Conservation (phyloP, 768 basidiomycete species). For the Kwoniella bestiolae region DNA sequence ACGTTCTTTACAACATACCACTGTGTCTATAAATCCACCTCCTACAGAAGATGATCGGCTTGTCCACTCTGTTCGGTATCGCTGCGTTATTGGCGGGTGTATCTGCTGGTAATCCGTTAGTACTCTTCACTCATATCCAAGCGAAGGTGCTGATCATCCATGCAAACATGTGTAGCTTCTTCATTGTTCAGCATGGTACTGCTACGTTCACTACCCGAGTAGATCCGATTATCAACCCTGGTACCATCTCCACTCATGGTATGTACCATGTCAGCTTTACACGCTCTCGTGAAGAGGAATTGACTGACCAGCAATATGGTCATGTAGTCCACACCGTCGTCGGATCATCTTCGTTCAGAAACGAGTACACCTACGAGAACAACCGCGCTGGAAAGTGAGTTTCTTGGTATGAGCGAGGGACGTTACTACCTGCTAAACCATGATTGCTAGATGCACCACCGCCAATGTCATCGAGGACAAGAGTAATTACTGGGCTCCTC, state of each 20-base stretch:
- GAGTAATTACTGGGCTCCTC: conserved; percentile 14
- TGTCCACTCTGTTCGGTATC: conserved; percentile 2
- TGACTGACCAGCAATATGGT: not conserved
- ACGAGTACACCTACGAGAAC: conserved; percentile 18
- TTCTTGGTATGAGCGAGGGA: not conserved
- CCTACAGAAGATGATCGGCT: not conserved
- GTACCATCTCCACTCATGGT: conserved; percentile 13
- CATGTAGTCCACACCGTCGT: conserved; percentile 18
- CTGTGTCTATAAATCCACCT: not conserved
- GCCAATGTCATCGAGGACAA: conserved; percentile 16
- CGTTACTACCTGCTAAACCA: no score
- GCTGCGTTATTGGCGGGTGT: conserved; percentile 7
- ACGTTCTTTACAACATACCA: conserved; percentile 4
- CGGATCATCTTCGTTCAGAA: conserved; percentile 13
- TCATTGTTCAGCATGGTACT: conserved; percentile 16
- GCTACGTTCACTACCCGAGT: conserved; percentile 19
- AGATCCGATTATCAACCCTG: conserved; percentile 22
- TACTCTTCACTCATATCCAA: not conserved
- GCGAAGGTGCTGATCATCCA: not conserved
- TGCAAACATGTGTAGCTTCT: conserved; percentile 3
- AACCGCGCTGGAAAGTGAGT: conserved; percentile 10
- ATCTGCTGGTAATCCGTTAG: conserved; percentile 13
- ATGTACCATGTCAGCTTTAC: not conserved
- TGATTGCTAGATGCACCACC: conserved; percentile 19
- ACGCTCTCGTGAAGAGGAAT: not conserved